These are phyloP conservation scores for Nicotiana paniculata DNA, from an alignment of 257 asterid species.

Conservation along the genomic window DNA sequence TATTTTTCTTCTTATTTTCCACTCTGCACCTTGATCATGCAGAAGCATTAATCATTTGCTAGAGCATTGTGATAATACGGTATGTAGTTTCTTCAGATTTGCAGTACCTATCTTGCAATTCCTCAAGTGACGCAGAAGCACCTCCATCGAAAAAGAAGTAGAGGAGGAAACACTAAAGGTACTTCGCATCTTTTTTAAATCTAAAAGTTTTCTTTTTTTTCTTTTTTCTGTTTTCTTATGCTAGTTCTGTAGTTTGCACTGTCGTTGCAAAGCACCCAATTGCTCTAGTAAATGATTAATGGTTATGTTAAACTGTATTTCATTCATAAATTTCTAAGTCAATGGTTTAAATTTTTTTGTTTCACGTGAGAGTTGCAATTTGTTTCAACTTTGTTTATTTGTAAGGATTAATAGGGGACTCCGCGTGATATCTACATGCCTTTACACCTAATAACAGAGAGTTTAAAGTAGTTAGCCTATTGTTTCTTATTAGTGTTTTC, in stretches of 20 bases:
- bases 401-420: too few relatives aligned
- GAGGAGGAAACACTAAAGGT: constrained; percentile 63
- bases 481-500: neutral
- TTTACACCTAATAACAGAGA: too few relatives aligned
- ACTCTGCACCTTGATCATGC: neutral
- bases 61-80: neutral
- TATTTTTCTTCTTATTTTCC: neutral
- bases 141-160: constrained; percentile 35
- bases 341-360: too few relatives aligned
- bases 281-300: too few relatives aligned
- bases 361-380: too few relatives aligned
- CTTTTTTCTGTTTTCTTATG: neutral
- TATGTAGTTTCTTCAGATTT: constrained; percentile 5
- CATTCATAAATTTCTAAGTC: too few relatives aligned
- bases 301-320: too few relatives aligned
- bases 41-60: neutral
- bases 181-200: neutral
- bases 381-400: neutral
- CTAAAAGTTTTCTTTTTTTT: neutral
- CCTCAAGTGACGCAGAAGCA: constrained; percentile 32
- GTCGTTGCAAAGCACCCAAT: neutral
- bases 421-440: too few relatives aligned
- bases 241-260: too few relatives aligned
- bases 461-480: neutral
- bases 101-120: constrained; percentile 41